These are phyloP conservation scores for Calophaca sinica DNA, from an alignment of 306 rosid genomes.

Conservation along the genomic window DNA sequence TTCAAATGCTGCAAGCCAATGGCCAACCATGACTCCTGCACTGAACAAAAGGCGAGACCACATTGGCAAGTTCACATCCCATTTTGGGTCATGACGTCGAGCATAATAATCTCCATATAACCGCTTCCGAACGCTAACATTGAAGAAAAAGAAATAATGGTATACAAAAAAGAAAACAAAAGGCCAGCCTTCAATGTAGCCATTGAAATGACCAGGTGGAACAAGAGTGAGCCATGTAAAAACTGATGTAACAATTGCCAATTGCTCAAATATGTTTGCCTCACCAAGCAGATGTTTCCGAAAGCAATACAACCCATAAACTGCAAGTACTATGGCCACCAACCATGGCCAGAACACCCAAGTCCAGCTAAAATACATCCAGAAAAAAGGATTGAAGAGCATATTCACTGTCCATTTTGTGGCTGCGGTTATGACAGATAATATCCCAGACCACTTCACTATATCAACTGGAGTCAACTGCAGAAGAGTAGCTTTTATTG, in stretches of 20 bases:
- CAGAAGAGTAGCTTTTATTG: conserved; percentile 56
- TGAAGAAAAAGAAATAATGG: conserved; percentile 94
- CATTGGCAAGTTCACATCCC: conserved; percentile 75
- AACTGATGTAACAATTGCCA: conserved; percentile 75
- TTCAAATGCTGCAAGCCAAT: conserved; percentile 96
- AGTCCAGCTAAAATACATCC: conserved; percentile 98
- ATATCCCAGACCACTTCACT: conserved; percentile 73
- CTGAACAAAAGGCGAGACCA: conserved; percentile 73
- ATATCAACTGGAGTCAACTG: conserved; percentile 77
- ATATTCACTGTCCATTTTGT: conserved; percentile 69
- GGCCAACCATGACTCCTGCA: conserved; percentile 71
- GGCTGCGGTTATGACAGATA: conserved; percentile 66
- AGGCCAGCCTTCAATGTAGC: conserved; percentile 98
- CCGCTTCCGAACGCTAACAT: conserved; percentile 79
- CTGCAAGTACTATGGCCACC: conserved; percentile 59
- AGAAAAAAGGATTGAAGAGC: conserved; percentile 80
- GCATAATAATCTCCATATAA: conserved; percentile 81
- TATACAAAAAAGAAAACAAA: conserved; percentile 84
- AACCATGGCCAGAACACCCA: conserved; percentile 98
- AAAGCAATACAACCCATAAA: conserved; percentile 75
- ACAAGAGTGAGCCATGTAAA: conserved; percentile 97
- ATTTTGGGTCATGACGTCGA: conserved; percentile 85
- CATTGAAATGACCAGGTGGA: conserved; percentile 88
- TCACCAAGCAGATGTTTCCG: conserved; percentile 69
- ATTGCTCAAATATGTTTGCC: conserved; percentile 79